These are phyloP conservation scores for Funneliformis geosporum DNA, from an alignment of 192 early-diverging fungal genomes.

Conservation along the genomic window DNA sequence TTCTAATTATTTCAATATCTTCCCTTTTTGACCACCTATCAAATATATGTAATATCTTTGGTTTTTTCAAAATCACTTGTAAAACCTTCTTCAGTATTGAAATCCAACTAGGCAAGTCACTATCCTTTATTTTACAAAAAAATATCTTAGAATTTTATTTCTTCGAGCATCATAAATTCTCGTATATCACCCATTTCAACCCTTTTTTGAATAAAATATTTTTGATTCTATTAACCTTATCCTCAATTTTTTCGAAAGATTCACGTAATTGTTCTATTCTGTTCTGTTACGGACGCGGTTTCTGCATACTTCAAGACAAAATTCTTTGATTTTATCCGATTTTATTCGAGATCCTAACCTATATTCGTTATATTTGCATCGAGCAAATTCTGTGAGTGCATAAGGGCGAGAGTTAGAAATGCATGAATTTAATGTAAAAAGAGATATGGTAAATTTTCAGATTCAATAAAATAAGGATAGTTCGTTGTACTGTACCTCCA, in stretches of 20 bases:
- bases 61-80: too few relatives aligned
- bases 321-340: slow-evolving; percentile 35
- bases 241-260: slow-evolving; percentile 15
- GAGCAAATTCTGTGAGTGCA: too few relatives aligned
- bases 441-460: too few relatives aligned
- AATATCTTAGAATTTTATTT: slow-evolving; percentile 13
- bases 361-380: slow-evolving; percentile 22
- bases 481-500: too few relatives aligned
- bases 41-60: too few relatives aligned
- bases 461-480: too few relatives aligned
- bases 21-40: too few relatives aligned
- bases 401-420: too few relatives aligned
- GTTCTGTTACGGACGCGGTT: too few relatives aligned
- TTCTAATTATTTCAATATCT: too few relatives aligned
- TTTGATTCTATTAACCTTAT: slow-evolving; percentile 31
- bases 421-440: too few relatives aligned
- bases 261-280: not conserved
- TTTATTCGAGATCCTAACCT: slow-evolving; percentile 48
- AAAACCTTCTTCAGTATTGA: too few relatives aligned
- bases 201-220: not conserved
- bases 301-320: not conserved
- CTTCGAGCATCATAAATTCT: not conserved
- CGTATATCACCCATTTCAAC: slow-evolving; percentile 32
- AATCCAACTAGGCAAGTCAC: not conserved
- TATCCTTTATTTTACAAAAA: not conserved